Evolutionary conservation across 2,329 filamentous ascomycete genomes (phyloP).

Genomic region (Thielaviopsis cerberus): DNA sequence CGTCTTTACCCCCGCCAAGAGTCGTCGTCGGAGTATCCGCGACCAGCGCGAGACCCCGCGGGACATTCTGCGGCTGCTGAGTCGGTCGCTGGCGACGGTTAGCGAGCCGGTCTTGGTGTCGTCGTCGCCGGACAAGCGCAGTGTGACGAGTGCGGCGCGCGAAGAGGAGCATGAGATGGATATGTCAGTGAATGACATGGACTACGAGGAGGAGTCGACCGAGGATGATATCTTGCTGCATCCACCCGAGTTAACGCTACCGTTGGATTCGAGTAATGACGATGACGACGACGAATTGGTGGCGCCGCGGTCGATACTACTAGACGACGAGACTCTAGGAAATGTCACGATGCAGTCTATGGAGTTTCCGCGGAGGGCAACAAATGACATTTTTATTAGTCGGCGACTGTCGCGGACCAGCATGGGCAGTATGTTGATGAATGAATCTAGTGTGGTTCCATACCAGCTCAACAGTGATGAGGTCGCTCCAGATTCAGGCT

Average conservation of each 20-base stretch:
- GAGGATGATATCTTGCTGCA: conserved; percentile 33
- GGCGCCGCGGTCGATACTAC: conserved; percentile 33
- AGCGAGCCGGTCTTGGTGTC: conserved; percentile 28
- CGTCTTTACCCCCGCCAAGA: conserved; percentile 40
- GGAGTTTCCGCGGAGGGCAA: conserved; percentile 36
- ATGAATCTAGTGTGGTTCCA: conserved; percentile 27
- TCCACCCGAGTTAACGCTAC: conserved; percentile 36
- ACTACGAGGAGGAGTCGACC: conserved; percentile 21
- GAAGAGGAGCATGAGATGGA: conserved; percentile 14
- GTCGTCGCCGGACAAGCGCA: conserved; percentile 18
- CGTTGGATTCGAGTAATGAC: conserved; percentile 25
- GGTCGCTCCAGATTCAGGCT: conserved; percentile 29
- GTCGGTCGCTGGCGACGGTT: conserved; percentile 32
- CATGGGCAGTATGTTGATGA: conserved; percentile 33
- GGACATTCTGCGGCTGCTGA: conserved; percentile 34
- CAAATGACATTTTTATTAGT: conserved; percentile 26
- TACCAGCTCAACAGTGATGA: conserved; percentile 22
- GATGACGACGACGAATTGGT: conserved; percentile 33
- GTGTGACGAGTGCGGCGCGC: conserved; percentile 14
- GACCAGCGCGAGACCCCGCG: conserved; percentile 37
- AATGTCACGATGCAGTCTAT: conserved; percentile 40
- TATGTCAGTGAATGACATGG: conserved; percentile 10
- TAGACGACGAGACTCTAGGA: conserved; percentile 35
- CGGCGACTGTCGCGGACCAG: conserved; percentile 31
- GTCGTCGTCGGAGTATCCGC: conserved; percentile 37